These are phyloP conservation scores for Hypericum androsaemum DNA, from an alignment of 345 rosid species.

Conservation along the genomic window DNA sequence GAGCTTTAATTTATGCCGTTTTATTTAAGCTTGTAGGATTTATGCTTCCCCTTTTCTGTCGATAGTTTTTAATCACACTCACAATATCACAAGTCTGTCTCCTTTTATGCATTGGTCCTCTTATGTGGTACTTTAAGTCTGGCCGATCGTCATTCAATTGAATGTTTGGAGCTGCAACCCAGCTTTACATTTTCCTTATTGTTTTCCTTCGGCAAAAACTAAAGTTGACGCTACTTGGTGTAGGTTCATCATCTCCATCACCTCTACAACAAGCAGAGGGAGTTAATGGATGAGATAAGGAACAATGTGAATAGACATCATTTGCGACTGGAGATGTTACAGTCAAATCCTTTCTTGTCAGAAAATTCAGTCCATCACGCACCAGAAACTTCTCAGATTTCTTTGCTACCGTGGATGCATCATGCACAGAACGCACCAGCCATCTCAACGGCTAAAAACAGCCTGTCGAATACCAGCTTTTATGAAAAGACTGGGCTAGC, in stretches of 20 bases:
- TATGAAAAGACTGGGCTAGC: conserved; percentile 7
- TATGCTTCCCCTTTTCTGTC: too few relatives aligned
- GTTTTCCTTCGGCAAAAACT: neutral
- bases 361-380: conserved; percentile 9
- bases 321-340: conserved; percentile 13
- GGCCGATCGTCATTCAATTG: too few relatives aligned
- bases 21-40: too few relatives aligned
- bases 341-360: conserved; percentile 14
- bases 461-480: conserved; percentile 3
- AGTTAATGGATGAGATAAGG: conserved; percentile 43
- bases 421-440: conserved; percentile 19
- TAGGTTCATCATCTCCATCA: conserved; percentile 57
- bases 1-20: neutral
- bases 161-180: too few relatives aligned
- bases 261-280: conserved; percentile 42
- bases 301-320: conserved; percentile 12
- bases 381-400: conserved; percentile 4
- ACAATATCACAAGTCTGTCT: too few relatives aligned
- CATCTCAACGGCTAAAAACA: conserved; percentile 17
- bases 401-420: conserved; percentile 13
- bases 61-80: too few relatives aligned
- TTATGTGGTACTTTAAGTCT: too few relatives aligned
- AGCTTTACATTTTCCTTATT: too few relatives aligned
- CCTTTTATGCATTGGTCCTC: too few relatives aligned
- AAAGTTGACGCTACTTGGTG: conserved; percentile 11